A percentile compares a stretch with the other conserved stretches of the same genome.
phyloP scores from a whole-genome alignment of 495 filamentous ascomycete species.

The Annulohypoxylon moriforme region DNA sequence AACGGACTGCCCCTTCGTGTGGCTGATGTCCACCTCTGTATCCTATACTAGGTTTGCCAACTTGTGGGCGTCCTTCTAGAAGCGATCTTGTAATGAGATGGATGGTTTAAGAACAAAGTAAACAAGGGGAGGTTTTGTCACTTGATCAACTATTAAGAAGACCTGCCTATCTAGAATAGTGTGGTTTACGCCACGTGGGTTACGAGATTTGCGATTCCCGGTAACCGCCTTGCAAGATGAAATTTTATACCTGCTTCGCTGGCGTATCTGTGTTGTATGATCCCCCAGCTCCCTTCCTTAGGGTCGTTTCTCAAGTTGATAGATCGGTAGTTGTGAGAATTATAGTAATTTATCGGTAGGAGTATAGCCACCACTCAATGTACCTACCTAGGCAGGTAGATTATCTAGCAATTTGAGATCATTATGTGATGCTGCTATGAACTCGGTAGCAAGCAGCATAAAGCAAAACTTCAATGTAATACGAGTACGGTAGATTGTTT shows the following conservation, averaged over 20 bases:
- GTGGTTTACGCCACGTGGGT: slow-evolving; percentile 38
- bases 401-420: too few species aligned
- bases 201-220: slow-evolving; percentile 27
- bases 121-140: slow-evolving; percentile 19
- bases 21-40: not conserved
- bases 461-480: not conserved
- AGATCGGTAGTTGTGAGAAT: not conserved
- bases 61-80: not conserved
- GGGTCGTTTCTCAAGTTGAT: not conserved
- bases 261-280: slow-evolving; percentile 19
- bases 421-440: not conserved
- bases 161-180: slow-evolving; percentile 24
- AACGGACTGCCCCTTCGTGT: not conserved
- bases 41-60: not conserved
- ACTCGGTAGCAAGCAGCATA: too few species aligned
- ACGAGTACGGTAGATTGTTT: not conserved
- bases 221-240: slow-evolving; percentile 30
- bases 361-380: too few species aligned
- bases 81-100: slow-evolving; percentile 14
- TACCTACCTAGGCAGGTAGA: too few species aligned
- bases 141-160: slow-evolving; percentile 25
- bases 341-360: too few species aligned
- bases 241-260: slow-evolving; percentile 18
- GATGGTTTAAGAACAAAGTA: slow-evolving; percentile 11
- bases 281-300: not conserved